These are phyloP conservation scores for Hypomontagnella monticulosa DNA, from an alignment of 495 filamentous ascomycete species.

Conservation along the genomic window DNA sequence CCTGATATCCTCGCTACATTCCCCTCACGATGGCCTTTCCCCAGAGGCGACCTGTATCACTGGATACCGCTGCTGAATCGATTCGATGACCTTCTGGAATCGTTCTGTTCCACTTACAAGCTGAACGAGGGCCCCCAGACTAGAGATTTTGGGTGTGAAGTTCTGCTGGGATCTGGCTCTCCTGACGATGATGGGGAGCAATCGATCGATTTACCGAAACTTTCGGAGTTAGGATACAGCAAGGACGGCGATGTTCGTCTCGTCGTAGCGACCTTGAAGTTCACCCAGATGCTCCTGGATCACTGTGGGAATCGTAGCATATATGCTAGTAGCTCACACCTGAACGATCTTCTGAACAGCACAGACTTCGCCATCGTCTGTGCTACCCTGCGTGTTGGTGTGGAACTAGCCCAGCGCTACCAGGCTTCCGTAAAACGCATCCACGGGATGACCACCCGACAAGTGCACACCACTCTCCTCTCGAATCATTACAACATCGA, in stretches of 20 bases:
- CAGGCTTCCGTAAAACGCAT: slow-evolving; percentile 83
- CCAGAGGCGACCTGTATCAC: slow-evolving; percentile 96
- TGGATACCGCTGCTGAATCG: slow-evolving; percentile 96
- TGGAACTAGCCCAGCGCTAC: slow-evolving; percentile 90
- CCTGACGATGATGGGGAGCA: slow-evolving; percentile 51
- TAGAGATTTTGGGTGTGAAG: slow-evolving; percentile 71
- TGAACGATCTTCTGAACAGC: slow-evolving; percentile 87
- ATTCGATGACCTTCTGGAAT: slow-evolving; percentile 88
- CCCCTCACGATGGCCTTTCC: slow-evolving; percentile 90
- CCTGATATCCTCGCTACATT: slow-evolving; percentile 80
- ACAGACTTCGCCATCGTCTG: slow-evolving; percentile 81
- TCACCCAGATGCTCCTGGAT: slow-evolving; percentile 86
- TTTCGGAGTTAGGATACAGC: slow-evolving; percentile 68
- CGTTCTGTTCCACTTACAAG: slow-evolving; percentile 81
- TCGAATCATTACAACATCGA: slow-evolving; percentile 94
- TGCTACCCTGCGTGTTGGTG: slow-evolving; percentile 76
- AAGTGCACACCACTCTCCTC: slow-evolving; percentile 76
- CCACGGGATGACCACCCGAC: slow-evolving; percentile 59
- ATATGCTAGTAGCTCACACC: slow-evolving; percentile 86
- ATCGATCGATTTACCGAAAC: slow-evolving; percentile 55
- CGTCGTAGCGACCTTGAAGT: slow-evolving; percentile 79
- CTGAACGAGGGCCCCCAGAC: slow-evolving; percentile 83
- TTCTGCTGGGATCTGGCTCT: slow-evolving; percentile 63
- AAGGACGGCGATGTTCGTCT: slow-evolving; percentile 81
- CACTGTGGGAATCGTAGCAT: slow-evolving; percentile 98